Evolutionary conservation across 257 asterid species (phyloP).

Genomic region (Coffea canephora): DNA sequence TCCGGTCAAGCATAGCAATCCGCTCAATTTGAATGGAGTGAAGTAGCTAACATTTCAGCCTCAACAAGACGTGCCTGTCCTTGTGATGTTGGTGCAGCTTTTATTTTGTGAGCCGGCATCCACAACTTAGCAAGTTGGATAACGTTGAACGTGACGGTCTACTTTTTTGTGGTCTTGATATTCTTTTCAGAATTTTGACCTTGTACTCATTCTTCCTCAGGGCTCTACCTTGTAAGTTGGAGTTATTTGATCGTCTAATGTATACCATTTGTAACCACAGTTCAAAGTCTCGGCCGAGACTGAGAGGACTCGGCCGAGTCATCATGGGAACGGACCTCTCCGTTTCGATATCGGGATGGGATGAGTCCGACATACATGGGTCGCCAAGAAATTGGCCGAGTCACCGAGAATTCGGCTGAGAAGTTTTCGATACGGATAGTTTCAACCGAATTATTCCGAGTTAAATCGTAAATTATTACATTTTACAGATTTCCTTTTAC

Average conservation of each 20-base stretch:
- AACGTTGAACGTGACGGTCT: background rate
- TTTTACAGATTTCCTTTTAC: too few species aligned
- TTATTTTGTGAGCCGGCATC: conserved; percentile 12
- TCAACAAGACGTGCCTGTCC: background rate
- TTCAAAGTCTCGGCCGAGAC: too few species aligned
- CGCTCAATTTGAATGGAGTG: background rate
- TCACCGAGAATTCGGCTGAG: too few species aligned
- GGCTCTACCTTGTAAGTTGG: background rate
- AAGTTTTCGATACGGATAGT: too few species aligned
- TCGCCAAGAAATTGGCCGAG: too few species aligned
- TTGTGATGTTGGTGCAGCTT: conserved; percentile 21
- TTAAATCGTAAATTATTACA: too few species aligned
- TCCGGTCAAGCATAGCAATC: background rate
- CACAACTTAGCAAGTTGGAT: background rate
- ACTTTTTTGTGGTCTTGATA: background rate
- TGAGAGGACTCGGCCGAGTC: too few species aligned
- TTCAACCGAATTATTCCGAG: too few species aligned
- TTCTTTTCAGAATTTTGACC: background rate
- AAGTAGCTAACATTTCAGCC: background rate
- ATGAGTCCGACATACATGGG: too few species aligned
- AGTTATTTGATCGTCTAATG: conserved; percentile 1
- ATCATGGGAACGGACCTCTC: too few species aligned
- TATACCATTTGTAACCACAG: background rate
- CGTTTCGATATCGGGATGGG: too few species aligned
- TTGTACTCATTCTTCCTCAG: background rate